Conservation (phyloP, 106 monocot species). For the Allium cepa region DNA sequence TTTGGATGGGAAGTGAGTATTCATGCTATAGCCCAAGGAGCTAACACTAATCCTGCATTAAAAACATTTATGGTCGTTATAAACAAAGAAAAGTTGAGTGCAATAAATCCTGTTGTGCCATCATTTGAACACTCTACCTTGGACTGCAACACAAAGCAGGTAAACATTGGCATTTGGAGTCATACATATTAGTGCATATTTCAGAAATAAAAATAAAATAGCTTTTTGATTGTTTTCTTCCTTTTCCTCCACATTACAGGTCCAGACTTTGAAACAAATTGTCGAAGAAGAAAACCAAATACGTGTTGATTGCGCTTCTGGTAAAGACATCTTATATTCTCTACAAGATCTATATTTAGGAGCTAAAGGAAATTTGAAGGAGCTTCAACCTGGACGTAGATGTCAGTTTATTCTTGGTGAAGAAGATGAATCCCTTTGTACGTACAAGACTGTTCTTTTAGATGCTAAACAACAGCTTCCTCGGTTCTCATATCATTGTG, state of each 20-base stretch:
- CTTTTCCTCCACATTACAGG: slow-evolving; percentile 17
- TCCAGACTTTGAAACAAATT: slow-evolving; percentile 30
- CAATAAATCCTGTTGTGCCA: slow-evolving; percentile 29
- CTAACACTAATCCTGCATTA: slow-evolving; percentile 36
- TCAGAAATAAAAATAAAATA: no score
- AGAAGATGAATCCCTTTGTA: slow-evolving; percentile 50
- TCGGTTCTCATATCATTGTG: slow-evolving; percentile 63
- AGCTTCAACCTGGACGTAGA: slow-evolving; percentile 58
- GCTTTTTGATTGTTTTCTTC: no score
- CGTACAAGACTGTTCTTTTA: slow-evolving; percentile 69
- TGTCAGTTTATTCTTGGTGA: slow-evolving; percentile 65
- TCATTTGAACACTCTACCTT: slow-evolving; percentile 34
- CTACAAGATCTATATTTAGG: slow-evolving; percentile 63
- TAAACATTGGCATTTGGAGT: slow-evolving; percentile 7
- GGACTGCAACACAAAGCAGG: slow-evolving; percentile 48
- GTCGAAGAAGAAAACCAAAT: slow-evolving; percentile 74
- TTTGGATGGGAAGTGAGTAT: slow-evolving; percentile 79
- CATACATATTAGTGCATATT: no score
- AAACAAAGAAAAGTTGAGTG: slow-evolving; percentile 42
- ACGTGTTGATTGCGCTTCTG: slow-evolving; percentile 35
- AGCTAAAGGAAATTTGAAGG: slow-evolving; percentile 59
- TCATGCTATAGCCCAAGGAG: slow-evolving; percentile 44
- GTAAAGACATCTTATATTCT: slow-evolving; percentile 45
- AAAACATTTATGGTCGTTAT: slow-evolving; percentile 75
- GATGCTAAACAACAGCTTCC: slow-evolving; percentile 45